Base-by-base conservation (phyloP, 306 rosid genomes). In the Sindora glabra region DNA sequence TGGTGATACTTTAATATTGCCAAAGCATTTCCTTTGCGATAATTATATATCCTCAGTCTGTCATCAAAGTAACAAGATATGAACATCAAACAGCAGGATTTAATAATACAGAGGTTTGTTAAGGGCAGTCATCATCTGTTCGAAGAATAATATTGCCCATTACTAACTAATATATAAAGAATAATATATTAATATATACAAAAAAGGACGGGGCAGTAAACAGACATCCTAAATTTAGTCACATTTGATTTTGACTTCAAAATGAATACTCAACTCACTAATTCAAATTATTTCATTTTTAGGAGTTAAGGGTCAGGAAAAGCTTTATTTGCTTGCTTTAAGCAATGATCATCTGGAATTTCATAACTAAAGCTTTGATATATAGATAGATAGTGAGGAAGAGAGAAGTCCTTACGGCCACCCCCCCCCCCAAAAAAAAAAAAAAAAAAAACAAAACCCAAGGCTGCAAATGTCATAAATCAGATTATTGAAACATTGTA, bases 1-100 rank as follows among this genome's bases (percentile, higher is more conserved):
- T 78, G 94, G 68, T 92, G 98, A 79, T 92, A 92, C 80, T 83
- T 92, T 66, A 92, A 73, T 70, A 84, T 72, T 19, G 96, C 96
- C 59, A 92, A 77, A 65, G 96, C 75, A 64, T 67, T 89, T 71
- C 95, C 96, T 66, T 89, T 92, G 63, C 75, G 81, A 56, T 86
- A 88, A 65, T 88, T 82, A 65, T 83, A 86, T 65, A 92, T 68
- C 81, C 96, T 74, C 72, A 83, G 73, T 77, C 96, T 92, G 85
- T 62, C 65, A 81, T 68, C 34, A 58, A 56, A 27, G 38, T 22
- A 53, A 71, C 34, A 71, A 21, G 11, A 63, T 16, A 29, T 58
- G 30, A 11, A 72, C 9, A 6, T 59, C 18, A 59, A 56, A 19
- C 56, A 56, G 63, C 50, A 18, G 49, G 56, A 9, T 10, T 25